These are phyloP conservation scores for Veloboletus limbatus DNA, from an alignment of 1,284 basidiomycete species.

Conservation along the genomic window DNA sequence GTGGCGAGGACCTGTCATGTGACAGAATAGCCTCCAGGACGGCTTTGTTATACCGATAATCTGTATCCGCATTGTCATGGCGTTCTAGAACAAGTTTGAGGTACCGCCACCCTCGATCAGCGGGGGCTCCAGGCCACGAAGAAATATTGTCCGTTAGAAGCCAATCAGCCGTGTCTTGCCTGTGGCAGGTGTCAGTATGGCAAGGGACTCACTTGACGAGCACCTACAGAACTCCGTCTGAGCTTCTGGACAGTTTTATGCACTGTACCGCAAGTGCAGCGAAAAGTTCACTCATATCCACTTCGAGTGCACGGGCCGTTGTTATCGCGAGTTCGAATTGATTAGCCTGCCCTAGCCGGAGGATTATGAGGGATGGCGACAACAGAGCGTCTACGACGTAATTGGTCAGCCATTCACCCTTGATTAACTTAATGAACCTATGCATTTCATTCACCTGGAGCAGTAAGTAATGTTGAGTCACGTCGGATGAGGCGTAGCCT, in stretches of 20 bases:
- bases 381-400: slow-evolving; percentile 55
- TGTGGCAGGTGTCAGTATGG: slow-evolving; percentile 30
- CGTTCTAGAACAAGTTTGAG: slow-evolving; percentile 77
- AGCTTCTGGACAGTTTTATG: slow-evolving; percentile 64
- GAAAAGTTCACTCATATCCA: slow-evolving; percentile 89
- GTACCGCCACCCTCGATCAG: slow-evolving; percentile 86
- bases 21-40: slow-evolving; percentile 76
- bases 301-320: slow-evolving; percentile 70
- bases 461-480: slow-evolving; percentile 50
- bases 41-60: slow-evolving; percentile 73
- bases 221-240: slow-evolving; percentile 54
- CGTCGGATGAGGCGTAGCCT: slow-evolving; percentile 73
- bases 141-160: slow-evolving; percentile 76
- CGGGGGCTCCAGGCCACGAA: slow-evolving; percentile 79
- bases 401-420: slow-evolving; percentile 14
- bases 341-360: slow-evolving; percentile 77
- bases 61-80: slow-evolving; percentile 72
- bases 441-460: slow-evolving; percentile 41
- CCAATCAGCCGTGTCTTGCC: slow-evolving; percentile 74
- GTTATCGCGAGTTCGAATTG: slow-evolving; percentile 80
- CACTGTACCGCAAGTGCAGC: slow-evolving; percentile 77
- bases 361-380: slow-evolving; percentile 71
- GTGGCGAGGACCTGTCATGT: slow-evolving; percentile 55
- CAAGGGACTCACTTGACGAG: slow-evolving; percentile 6
- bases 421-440: slow-evolving; percentile 20